Evolutionary conservation across 805 yeast species (phyloP).

Genomic region (Priceomyces fermenticarens): DNA sequence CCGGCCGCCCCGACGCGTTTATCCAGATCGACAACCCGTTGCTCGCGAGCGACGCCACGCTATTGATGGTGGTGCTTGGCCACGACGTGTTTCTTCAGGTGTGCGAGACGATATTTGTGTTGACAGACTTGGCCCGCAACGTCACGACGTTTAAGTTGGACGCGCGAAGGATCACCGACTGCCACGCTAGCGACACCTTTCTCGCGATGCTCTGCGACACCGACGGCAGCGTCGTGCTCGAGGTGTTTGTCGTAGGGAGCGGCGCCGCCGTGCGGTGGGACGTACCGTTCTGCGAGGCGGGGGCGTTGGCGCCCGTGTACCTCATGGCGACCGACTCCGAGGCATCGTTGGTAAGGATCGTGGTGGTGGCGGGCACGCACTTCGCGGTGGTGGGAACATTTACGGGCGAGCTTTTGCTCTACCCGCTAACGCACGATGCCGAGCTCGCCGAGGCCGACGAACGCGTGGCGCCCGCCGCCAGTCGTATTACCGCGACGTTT

Average conservation of each 20-base stretch:
- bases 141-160: conserved; percentile 3
- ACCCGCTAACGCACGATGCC: neutral
- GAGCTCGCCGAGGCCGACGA: no score
- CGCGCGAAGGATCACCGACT: conserved; percentile 11
- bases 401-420: conserved; percentile 12
- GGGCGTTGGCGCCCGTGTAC: no score
- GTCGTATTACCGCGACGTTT: no score
- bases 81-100: conserved; percentile 23
- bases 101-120: conserved; percentile 15
- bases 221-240: no score
- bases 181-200: conserved; percentile 7
- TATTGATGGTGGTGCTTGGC: no score
- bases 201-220: conserved; percentile 14
- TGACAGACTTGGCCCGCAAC: conserved; percentile 19
- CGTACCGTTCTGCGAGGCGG: no score
- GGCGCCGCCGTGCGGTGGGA: no score
- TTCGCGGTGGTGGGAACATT: conserved; percentile 14
- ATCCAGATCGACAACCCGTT: no score
- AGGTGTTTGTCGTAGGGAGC: no score
- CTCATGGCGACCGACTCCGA: conserved; percentile 2
- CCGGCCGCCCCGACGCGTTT: no score
- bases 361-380: neutral
- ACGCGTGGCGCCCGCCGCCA: no score
- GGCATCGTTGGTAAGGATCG: conserved; percentile 12
- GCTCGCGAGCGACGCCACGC: no score